Conservation (phyloP, 2,329 filamentous ascomycete species). For the Sporothrix pseudoabietina region DNA sequence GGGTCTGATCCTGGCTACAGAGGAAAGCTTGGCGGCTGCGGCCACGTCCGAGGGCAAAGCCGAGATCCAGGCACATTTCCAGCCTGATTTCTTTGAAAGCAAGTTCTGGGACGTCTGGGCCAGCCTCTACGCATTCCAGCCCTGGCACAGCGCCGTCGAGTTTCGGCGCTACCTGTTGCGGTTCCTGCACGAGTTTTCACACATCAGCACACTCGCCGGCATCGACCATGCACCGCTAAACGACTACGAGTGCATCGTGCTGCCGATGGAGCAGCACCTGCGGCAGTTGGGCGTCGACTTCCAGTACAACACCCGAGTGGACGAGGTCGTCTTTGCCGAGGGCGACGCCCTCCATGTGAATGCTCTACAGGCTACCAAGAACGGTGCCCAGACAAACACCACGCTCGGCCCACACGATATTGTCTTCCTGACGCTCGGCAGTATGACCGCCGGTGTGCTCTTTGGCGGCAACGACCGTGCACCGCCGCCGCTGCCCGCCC, state of each 20-base stretch:
- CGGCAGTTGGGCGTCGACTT: slow-evolving; percentile 38
- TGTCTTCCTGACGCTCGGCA: slow-evolving; percentile 44
- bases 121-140: slow-evolving; percentile 41
- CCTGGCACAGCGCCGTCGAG: slow-evolving; percentile 41
- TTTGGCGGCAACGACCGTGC: slow-evolving; percentile 40
- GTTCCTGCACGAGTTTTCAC: slow-evolving; percentile 40
- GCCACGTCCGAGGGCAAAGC: not conserved
- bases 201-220: slow-evolving; percentile 38
- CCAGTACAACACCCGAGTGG: slow-evolving; percentile 34
- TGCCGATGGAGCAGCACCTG: slow-evolving; percentile 38
- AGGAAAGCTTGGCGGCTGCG: slow-evolving; percentile 21
- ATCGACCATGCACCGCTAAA: slow-evolving; percentile 40
- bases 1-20: slow-evolving; percentile 32
- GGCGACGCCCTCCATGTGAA: slow-evolving; percentile 16
- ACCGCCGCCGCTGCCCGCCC: slow-evolving; percentile 36
- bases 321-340: slow-evolving; percentile 24
- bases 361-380: not conserved
- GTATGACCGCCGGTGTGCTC: slow-evolving; percentile 41
- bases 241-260: slow-evolving; percentile 40
- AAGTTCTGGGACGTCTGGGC: slow-evolving; percentile 43
- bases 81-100: slow-evolving; percentile 38
- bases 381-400: not conserved
- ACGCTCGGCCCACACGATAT: slow-evolving; percentile 39
- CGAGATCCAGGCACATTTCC: slow-evolving; percentile 34
- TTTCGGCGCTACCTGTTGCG: slow-evolving; percentile 40